Evolutionary conservation across 805 yeast species (phyloP).

Genomic region (Metschnikowia noctiluminum): DNA sequence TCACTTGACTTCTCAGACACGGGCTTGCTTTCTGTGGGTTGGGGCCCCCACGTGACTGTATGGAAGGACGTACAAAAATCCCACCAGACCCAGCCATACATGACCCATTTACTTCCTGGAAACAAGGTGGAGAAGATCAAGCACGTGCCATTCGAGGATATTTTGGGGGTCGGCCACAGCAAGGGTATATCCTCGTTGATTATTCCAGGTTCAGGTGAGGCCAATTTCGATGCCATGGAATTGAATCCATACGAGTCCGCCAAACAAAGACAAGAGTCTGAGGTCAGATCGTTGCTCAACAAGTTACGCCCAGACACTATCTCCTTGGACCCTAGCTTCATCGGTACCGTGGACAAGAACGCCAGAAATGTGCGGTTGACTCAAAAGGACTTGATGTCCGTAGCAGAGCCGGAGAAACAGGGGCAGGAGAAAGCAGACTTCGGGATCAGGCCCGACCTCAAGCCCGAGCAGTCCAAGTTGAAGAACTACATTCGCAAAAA

Average conservation of each 20-base stretch:
- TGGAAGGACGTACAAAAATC: slow-evolving; percentile 83
- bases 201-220: slow-evolving; percentile 97
- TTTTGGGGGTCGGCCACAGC: slow-evolving; percentile 84
- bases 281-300: slow-evolving; percentile 80
- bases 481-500: slow-evolving; percentile 80
- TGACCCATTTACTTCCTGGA: slow-evolving; percentile 85
- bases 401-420: slow-evolving; percentile 35
- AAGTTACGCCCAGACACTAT: slow-evolving; percentile 92
- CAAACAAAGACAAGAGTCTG: slow-evolving; percentile 90
- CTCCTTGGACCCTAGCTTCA: slow-evolving; percentile 79
- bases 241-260: slow-evolving; percentile 88
- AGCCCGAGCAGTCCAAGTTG: slow-evolving; percentile 79
- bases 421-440: slow-evolving; percentile 46
- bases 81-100: slow-evolving; percentile 81
- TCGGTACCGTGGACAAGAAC: slow-evolving; percentile 79
- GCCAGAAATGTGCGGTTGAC: slow-evolving; percentile 62
- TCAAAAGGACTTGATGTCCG: slow-evolving; percentile 45
- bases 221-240: slow-evolving; percentile 93
- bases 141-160: slow-evolving; percentile 94
- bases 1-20: slow-evolving; percentile 80
- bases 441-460: slow-evolving; percentile 62
- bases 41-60: slow-evolving; percentile 93
- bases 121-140: slow-evolving; percentile 62
- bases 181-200: slow-evolving; percentile 73
- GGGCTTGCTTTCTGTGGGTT: slow-evolving; percentile 82